Evolutionary conservation across 2,329 filamentous ascomycete genomes (phyloP), one percentile per base, ranked within the genome.

Genomic region (Pseudodiploospora longispora): DNA sequence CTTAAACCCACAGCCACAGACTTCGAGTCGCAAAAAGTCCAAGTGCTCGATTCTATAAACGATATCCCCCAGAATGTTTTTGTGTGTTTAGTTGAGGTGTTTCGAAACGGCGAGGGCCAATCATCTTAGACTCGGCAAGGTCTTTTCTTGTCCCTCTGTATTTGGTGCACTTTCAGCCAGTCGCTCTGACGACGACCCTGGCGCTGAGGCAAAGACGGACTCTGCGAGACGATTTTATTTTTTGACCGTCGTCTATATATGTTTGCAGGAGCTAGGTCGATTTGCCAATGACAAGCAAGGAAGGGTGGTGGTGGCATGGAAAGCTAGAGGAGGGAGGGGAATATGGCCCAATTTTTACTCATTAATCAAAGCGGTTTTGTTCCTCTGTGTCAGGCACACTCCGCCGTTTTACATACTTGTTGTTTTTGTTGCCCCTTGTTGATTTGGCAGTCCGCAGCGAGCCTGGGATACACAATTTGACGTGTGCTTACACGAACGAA

Each of bases 21-120:
- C 67, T 30, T 68, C 64, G 47, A 76, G 80, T 70, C 65, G 72
- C 58, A 83, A 83, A 71, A 78, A 77, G 64, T 68, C 69, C 53
- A 84, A 83, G 70, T 87, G 83, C 71, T 75, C 74, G 38, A 81
- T 87, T 59, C 73, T 87, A 64, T 87, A 76, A 65, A 62, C 51
- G 44, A 10, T 33, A 35, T 40, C 12, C 27, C 29, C 31, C 27
- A 29, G 32, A 10, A 39, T 40, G 32, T 30, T 30, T 19, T 42
- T 38, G 42, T 35, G 41, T 45, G 19, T 36, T 42, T 32, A 39
- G 31, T 7, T 47, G 19, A 35, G 40, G 42, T 38, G 37, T 40
- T 10, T 39, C 40, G 38, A 34, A 37, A 43, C 41, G 36, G 39
- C 42, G 38, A 27, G 42, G 43, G 38, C 12, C 30, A 27, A 10